A percentile compares a stretch with the other conserved stretches of the same genome.
These are phyloP conservation scores for Solanum hybrid DNA, from an alignment of 305 asterid species.

Conservation along the genomic window DNA sequence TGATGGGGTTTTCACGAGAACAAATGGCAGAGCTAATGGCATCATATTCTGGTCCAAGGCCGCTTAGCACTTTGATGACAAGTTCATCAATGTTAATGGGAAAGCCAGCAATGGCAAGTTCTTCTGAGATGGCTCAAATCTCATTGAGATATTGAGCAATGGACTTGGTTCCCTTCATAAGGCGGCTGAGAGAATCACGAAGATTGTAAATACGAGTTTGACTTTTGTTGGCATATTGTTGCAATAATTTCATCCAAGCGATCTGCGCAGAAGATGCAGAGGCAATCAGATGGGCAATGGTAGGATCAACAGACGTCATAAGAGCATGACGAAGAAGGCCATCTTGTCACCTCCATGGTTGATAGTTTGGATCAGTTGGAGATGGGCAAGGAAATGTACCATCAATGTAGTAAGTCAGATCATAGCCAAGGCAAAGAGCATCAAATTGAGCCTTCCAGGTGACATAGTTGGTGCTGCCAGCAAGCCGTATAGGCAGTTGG, in stretches of 20 bases:
- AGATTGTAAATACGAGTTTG: not conserved
- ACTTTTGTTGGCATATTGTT: not conserved
- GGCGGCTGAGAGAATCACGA: not conserved
- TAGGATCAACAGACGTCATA: not conserved
- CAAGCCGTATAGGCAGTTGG: not conserved
- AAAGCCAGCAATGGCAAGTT: not conserved
- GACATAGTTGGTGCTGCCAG: not conserved
- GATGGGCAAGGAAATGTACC: not conserved
- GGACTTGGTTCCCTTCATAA: not conserved
- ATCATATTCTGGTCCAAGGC: not conserved
- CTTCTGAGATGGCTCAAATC: not conserved
- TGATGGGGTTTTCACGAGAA: not conserved
- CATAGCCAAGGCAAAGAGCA: not conserved
- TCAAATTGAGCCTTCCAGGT: not conserved
- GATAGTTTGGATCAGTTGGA: not conserved
- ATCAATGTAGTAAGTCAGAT: not conserved
- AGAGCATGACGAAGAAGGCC: not conserved
- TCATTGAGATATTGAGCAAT: not conserved
- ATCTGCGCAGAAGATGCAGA: not conserved
- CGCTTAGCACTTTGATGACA: not conserved
- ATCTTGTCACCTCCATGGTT: not conserved
- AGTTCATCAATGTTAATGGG: not conserved
- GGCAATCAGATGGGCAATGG: not conserved
- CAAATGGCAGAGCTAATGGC: not conserved
- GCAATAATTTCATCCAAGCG: not conserved